These are phyloP conservation scores for Abrus precatorius DNA, from an alignment of 306 rosid genomes.

Conservation along the genomic window DNA sequence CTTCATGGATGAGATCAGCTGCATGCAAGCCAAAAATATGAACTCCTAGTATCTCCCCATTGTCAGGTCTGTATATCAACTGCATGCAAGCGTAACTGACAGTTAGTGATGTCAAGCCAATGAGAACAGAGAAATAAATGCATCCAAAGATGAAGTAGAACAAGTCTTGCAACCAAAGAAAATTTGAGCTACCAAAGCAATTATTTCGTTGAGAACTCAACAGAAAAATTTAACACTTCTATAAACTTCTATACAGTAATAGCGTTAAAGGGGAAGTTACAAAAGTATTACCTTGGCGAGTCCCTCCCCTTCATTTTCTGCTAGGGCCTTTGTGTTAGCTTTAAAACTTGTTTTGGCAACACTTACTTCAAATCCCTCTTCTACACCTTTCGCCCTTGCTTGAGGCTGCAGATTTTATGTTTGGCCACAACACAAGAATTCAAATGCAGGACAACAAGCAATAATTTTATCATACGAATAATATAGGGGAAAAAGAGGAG, in stretches of 20 bases:
- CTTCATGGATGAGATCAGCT: slow-evolving; percentile 99
- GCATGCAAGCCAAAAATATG: slow-evolving; percentile 99
- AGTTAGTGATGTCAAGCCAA: slow-evolving; percentile 33
- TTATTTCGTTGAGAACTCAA: slow-evolving; percentile 1
- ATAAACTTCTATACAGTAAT: slow-evolving; percentile 11
- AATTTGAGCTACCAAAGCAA: not conserved
- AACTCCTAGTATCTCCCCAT: slow-evolving; percentile 95
- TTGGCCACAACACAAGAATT: slow-evolving; percentile 38
- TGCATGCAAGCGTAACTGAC: slow-evolving; percentile 55
- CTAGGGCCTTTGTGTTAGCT: slow-evolving; percentile 98
- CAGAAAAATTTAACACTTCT: not conserved
- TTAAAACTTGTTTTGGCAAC: slow-evolving; percentile 95
- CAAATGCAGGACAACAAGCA: not conserved
- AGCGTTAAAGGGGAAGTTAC: slow-evolving; percentile 28
- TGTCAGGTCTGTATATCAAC: slow-evolving; percentile 99
- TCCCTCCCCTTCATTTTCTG: slow-evolving; percentile 99
- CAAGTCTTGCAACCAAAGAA: slow-evolving; percentile 16
- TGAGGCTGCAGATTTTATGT: slow-evolving; percentile 78
- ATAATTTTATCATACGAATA: slow-evolving; percentile 32
- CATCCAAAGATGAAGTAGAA: slow-evolving; percentile 31
- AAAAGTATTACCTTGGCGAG: slow-evolving; percentile 80
- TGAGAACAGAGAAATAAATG: slow-evolving; percentile 28
- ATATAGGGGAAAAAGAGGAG: not conserved
- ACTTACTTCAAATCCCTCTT: slow-evolving; percentile 90
- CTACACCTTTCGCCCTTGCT: slow-evolving; percentile 88